phyloP scores from a whole-genome alignment of 108 stramenopile species.

The Cylindrotheca closterium region DNA sequence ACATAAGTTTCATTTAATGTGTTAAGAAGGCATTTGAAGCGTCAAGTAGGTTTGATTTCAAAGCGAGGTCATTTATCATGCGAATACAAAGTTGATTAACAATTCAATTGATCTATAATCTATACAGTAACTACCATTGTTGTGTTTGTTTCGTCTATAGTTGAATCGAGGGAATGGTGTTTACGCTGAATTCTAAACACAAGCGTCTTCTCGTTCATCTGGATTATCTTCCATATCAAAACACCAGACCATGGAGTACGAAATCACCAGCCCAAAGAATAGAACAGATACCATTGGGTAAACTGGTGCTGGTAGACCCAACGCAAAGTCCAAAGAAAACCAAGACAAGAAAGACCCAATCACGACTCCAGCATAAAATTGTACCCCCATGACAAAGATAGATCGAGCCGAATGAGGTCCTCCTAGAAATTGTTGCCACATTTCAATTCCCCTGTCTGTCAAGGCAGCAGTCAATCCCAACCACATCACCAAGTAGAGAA shows the following conservation, averaged over 20 bases:
- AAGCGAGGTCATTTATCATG: too few species aligned
- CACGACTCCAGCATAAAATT: slow-evolving; percentile 18
- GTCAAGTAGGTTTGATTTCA: too few species aligned
- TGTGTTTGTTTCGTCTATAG: too few species aligned
- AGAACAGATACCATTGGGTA: slow-evolving; percentile 15
- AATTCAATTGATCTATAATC: too few species aligned
- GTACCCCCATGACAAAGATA: slow-evolving; percentile 16
- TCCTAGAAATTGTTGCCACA: not conserved
- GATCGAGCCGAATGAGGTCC: slow-evolving; percentile 1
- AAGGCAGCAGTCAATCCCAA: slow-evolving; percentile 6
- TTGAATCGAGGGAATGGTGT: too few species aligned
- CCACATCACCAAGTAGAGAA: slow-evolving; percentile 22
- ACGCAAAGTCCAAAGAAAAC: slow-evolving; percentile 1
- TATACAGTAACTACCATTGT: too few species aligned
- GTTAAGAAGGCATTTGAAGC: too few species aligned
- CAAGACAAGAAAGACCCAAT: slow-evolving; percentile 13
- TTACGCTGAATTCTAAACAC: too few species aligned
- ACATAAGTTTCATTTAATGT: too few species aligned
- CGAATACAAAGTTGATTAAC: too few species aligned
- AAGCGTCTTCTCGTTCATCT: not conserved
- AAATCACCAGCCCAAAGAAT: slow-evolving; percentile 13
- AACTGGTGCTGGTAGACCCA: slow-evolving; percentile 14
- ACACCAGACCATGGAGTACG: slow-evolving; percentile 24
- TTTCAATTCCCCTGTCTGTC: slow-evolving; percentile 2
- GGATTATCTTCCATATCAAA: slow-evolving; percentile 13